Conservation (phyloP, 371 early-diverging fungal genomes). For the Lichtheimia corymbifera region DNA sequence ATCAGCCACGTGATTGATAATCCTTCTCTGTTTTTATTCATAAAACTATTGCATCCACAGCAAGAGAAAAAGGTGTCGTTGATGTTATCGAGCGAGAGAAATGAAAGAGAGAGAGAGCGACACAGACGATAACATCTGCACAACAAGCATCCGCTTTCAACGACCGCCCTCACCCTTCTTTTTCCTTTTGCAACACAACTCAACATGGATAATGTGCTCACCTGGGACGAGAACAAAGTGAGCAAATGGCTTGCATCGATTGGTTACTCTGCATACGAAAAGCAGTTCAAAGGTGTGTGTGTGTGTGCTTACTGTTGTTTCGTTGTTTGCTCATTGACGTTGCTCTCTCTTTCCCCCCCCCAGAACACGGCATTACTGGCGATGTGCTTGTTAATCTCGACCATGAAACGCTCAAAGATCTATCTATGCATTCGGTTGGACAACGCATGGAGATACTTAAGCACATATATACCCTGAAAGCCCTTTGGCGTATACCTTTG, state of each 20-base stretch:
- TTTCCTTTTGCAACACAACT: constrained; percentile 3
- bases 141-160: not conserved
- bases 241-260: constrained; percentile 60
- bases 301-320: not conserved
- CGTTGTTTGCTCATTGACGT: not conserved
- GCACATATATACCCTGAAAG: constrained; percentile 81
- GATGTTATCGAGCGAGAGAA: no score
- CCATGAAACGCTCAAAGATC: constrained; percentile 87
- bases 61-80: no score
- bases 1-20: no score
- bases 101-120: no score
- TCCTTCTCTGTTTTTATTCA: no score
- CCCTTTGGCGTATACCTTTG: constrained; percentile 76
- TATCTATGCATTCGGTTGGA: constrained; percentile 86
- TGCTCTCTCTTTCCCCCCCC: no score
- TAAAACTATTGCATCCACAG: no score
- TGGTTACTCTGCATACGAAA: constrained; percentile 58
- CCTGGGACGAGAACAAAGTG: constrained; percentile 63
- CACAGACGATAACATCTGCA: no score
- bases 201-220: constrained; percentile 53
- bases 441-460: constrained; percentile 83
- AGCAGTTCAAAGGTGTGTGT: constrained; percentile 57
- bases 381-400: constrained; percentile 88
- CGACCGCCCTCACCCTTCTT: not conserved
- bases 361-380: constrained; percentile 92